A percentile compares a stretch with the other conserved stretches of the same genome.
Evolutionary conservation across 345 rosid genomes (phyloP).

Genomic region (Brassica rapa): DNA sequence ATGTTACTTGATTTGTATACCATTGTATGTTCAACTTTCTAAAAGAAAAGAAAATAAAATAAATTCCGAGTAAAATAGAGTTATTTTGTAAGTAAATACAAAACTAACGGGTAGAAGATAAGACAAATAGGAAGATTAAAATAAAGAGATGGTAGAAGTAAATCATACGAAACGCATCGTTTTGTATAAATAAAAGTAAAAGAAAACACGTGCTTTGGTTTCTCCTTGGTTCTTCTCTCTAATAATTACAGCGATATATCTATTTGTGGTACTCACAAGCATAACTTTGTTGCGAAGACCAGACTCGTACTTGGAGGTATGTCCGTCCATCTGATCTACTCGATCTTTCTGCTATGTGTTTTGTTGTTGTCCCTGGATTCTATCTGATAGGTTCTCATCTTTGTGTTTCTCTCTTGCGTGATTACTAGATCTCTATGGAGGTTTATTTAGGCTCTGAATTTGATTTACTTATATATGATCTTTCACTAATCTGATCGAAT

Average conservation of each 20-base stretch:
- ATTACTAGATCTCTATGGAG: constrained; percentile 20
- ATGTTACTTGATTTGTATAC: constrained; percentile 2
- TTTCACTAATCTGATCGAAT: constrained; percentile 19
- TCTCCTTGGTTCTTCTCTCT: neutral
- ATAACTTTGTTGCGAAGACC: constrained; percentile 24
- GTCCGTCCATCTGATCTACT: constrained; percentile 28
- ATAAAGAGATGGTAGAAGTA: neutral
- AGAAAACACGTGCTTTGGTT: neutral
- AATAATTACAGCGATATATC: constrained; percentile 18
- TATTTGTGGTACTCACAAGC: constrained; percentile 4
- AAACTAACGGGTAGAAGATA: neutral
- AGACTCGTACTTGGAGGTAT: constrained; percentile 25
- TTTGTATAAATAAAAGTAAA: neutral
- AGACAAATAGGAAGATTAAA: neutral
- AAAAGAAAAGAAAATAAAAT: neutral
- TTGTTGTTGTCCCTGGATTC: neutral
- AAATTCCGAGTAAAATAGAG: neutral
- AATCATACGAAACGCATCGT: constrained; percentile 24
- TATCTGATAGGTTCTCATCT: neutral
- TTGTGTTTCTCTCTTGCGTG: neutral
- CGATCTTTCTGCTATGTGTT: neutral
- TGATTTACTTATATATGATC: constrained; percentile 1
- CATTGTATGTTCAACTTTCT: constrained; percentile 3
- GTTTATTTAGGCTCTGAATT: constrained; percentile 18
- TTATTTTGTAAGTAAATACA: no score